Evolutionary conservation across 2,329 filamentous ascomycete species (phyloP), one percentile per base, ranked within the genome.

Genomic region (Trichoderma lentiforme): DNA sequence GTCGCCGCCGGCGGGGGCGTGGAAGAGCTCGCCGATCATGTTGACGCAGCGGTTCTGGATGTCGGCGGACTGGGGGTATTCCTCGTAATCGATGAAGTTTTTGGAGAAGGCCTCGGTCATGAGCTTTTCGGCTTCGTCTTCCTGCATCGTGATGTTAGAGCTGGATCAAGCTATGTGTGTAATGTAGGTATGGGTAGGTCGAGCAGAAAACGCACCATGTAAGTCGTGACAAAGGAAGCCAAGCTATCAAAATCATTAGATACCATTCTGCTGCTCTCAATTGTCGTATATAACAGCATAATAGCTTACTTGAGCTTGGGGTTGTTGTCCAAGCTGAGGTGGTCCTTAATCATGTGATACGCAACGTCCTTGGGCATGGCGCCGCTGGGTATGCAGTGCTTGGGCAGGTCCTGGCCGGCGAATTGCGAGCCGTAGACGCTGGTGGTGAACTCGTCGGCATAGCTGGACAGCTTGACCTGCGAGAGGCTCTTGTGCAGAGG

Each of bases 271-370:
- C 3, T 47, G 4, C 8, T 51, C n/a, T 51, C 18, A 51, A 21
- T 51, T 51, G 1, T 12, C n/a, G n/a, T 12, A 51, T 21, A 56
- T 0, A 1, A 21, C 32, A 34, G 26, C 6, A 30, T 3, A n/a
- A 62, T 9, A 26, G 28, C 86, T 76, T 83, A 93, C 91, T 92
- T 93, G 74, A 97, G 87, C 86, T 94, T 95, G 9, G 94, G 94
- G 77, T 95, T 97, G 71, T 94, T 94, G 80, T 98, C 95, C 67
- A 98, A 86, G 74, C 93, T 96, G 75, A 98, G 86, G 79, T 97
- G 93, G 81, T 98, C 95, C 85, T 94, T 95, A 86, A 98, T 98
- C 93, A 98, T 92, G 63, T 94, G 91, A 82, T 98, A 97, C n/a
- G 95, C 95, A 67, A 97, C 89, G 76, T 97, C 93, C 76, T 89